phyloP scores from a whole-genome alignment of 1,284 basidiomycete species.

The Wolfiporia cocos region DNA sequence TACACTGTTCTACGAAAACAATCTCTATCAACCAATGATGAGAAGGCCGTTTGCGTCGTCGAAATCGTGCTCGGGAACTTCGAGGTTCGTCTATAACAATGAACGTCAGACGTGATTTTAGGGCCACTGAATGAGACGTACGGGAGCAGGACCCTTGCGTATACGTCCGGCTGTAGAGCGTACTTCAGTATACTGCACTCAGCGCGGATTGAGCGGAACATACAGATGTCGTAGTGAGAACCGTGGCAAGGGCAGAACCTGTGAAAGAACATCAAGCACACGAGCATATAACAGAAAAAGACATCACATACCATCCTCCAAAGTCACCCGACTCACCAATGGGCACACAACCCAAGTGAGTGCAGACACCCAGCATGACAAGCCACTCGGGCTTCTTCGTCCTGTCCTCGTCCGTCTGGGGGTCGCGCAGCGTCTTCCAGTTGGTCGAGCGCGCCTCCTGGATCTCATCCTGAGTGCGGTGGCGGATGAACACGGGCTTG shows the following conservation, averaged over 20 bases:
- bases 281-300: too few species aligned
- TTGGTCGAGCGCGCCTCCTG: slow-evolving; percentile 86
- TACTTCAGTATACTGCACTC: slow-evolving; percentile 9
- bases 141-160: slow-evolving; percentile 92
- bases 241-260: slow-evolving; percentile 98
- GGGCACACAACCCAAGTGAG: slow-evolving; percentile 98
- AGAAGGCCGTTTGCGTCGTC: slow-evolving; percentile 87
- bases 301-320: slow-evolving; percentile 79
- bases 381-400: slow-evolving; percentile 97
- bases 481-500: slow-evolving; percentile 99
- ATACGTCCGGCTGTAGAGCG: slow-evolving; percentile 73
- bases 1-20: slow-evolving; percentile 7
- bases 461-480: slow-evolving; percentile 91
- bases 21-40: slow-evolving; percentile 73
- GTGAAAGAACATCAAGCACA: too few species aligned
- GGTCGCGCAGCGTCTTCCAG: slow-evolving; percentile 89
- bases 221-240: slow-evolving; percentile 95
- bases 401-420: slow-evolving; percentile 84
- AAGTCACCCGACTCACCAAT: slow-evolving; percentile 98
- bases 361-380: slow-evolving; percentile 97
- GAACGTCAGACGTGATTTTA: slow-evolving; percentile 9
- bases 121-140: slow-evolving; percentile 32
- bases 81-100: slow-evolving; percentile 70
- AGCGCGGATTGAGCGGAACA: slow-evolving; percentile 19
- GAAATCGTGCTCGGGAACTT: slow-evolving; percentile 86